These are phyloP conservation scores for Neurospora sp. DNA, from an alignment of 2,329 filamentous ascomycete genomes.

Conservation along the genomic window DNA sequence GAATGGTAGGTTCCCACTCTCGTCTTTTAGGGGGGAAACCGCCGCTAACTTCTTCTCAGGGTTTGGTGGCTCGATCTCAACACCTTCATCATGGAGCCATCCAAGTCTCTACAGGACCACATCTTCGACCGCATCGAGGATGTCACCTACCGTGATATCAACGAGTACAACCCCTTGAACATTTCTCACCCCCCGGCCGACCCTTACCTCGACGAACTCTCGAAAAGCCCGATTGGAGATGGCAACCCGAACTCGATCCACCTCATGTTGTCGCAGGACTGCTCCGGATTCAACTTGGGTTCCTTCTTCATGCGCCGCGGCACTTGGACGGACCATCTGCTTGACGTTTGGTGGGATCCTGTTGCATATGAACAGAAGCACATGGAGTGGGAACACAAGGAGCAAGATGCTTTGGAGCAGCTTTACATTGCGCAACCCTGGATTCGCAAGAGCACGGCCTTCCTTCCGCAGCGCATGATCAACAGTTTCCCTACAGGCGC, in stretches of 20 bases:
- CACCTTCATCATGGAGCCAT: slow-evolving; percentile 96
- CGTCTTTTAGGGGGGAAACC: not conserved
- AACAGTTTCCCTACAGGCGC: slow-evolving; percentile 91
- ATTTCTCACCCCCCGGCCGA: slow-evolving; percentile 73
- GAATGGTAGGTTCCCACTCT: slow-evolving; percentile 63
- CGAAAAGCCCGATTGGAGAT: slow-evolving; percentile 66
- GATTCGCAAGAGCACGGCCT: slow-evolving; percentile 80
- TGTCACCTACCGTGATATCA: slow-evolving; percentile 88
- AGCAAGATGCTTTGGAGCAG: slow-evolving; percentile 90
- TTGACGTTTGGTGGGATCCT: slow-evolving; percentile 98
- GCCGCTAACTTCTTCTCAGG: slow-evolving; percentile 40
- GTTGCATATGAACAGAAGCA: slow-evolving; percentile 97
- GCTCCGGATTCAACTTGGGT: slow-evolving; percentile 89
- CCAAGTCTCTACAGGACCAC: slow-evolving; percentile 79
- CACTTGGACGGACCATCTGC: slow-evolving; percentile 78
- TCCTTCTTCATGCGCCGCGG: slow-evolving; percentile 87
- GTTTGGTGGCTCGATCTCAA: slow-evolving; percentile 99
- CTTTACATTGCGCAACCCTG: slow-evolving; percentile 87
- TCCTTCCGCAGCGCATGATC: slow-evolving; percentile 82
- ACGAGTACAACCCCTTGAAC: slow-evolving; percentile 89
- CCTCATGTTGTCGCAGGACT: slow-evolving; percentile 84
- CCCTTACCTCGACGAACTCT: slow-evolving; percentile 64
- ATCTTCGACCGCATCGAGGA: slow-evolving; percentile 72
- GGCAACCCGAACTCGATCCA: slow-evolving; percentile 71
- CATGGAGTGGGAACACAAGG: slow-evolving; percentile 98